Evolutionary conservation across 441 rosid species (phyloP).

Genomic region (Sinapis alba): DNA sequence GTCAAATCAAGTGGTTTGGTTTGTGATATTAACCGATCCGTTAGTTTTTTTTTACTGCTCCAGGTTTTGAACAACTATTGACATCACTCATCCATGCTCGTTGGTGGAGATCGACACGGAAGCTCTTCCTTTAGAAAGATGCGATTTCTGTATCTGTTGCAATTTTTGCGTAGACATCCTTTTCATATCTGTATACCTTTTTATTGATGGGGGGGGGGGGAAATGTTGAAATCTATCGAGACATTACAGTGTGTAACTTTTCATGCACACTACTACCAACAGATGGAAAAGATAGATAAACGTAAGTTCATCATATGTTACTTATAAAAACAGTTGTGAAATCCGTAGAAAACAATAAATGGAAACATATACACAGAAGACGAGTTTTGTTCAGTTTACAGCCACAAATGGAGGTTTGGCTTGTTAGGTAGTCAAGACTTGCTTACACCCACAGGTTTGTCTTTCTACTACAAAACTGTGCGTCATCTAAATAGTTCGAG

Average conservation of each 20-base stretch:
- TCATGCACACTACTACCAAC: background rate
- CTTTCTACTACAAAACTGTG: background rate
- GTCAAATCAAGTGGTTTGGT: background rate
- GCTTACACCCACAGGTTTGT: no score
- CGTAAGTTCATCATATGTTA: background rate
- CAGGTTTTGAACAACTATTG: slow-evolving; percentile 88
- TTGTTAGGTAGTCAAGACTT: no score
- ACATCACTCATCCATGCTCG: slow-evolving; percentile 81
- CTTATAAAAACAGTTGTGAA: no score
- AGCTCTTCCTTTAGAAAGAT: slow-evolving; percentile 49
- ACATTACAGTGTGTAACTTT: background rate
- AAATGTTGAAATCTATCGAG: background rate
- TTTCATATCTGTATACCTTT: no score
- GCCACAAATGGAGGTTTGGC: background rate
- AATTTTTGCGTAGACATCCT: background rate
- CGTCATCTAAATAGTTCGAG: no score
- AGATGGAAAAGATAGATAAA: background rate
- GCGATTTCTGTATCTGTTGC: background rate
- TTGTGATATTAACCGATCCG: background rate
- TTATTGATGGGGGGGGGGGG: no score
- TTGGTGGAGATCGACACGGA: slow-evolving; percentile 72
- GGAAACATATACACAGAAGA: no score
- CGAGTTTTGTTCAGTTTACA: background rate
- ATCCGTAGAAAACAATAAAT: no score
- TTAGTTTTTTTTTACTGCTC: background rate